Percentiles rank a stretch among this genome's conserved stretches.
phyloP scores from a whole-genome alignment of 2,329 filamentous ascomycete genomes.

The Colletotrichum echinochloae region DNA sequence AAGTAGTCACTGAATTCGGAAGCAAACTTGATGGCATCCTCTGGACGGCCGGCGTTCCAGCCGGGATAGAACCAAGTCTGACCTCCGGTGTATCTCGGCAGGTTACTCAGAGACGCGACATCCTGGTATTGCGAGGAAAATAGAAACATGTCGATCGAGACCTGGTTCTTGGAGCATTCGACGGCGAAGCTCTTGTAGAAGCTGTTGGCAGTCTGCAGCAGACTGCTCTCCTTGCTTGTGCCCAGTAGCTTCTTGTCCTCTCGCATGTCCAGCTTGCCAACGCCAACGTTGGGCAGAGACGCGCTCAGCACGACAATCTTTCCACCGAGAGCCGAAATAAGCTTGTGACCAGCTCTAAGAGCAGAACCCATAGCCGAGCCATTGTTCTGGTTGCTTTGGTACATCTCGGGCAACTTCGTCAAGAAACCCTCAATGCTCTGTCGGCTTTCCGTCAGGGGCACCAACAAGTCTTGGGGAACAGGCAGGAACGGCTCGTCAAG shows the following conservation, averaged over 20 bases:
- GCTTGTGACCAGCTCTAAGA: slow-evolving; percentile 91
- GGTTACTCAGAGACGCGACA: slow-evolving; percentile 93
- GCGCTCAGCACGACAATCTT: slow-evolving; percentile 95
- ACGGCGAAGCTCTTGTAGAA: slow-evolving; percentile 99
- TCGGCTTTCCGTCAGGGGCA: slow-evolving; percentile 88
- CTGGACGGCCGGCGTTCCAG: slow-evolving; percentile 93
- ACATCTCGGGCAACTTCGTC: slow-evolving; percentile 93
- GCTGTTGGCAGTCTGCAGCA: slow-evolving; percentile 92
- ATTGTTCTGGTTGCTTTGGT: slow-evolving; percentile 90
- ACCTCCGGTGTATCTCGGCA: slow-evolving; percentile 95
- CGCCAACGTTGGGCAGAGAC: slow-evolving; percentile 88
- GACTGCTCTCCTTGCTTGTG: slow-evolving; percentile 87
- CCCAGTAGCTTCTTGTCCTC: slow-evolving; percentile 97
- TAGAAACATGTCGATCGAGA: slow-evolving; percentile 98
- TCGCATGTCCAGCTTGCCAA: slow-evolving; percentile 90
- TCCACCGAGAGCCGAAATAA: slow-evolving; percentile 93
- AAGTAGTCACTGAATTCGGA: slow-evolving; percentile 96
- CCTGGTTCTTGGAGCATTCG: slow-evolving; percentile 98
- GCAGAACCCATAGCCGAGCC: slow-evolving; percentile 96
- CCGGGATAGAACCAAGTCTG: slow-evolving; percentile 99
- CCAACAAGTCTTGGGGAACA: slow-evolving; percentile 89
- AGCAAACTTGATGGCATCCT: slow-evolving; percentile 98
- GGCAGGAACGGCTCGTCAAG: slow-evolving; percentile 96
- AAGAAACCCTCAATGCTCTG: slow-evolving; percentile 93
- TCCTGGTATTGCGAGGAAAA: slow-evolving; percentile 98